These are phyloP conservation scores for Kodamaea kaohsiungensis DNA, from an alignment of 805 yeast species.

Conservation along the genomic window DNA sequence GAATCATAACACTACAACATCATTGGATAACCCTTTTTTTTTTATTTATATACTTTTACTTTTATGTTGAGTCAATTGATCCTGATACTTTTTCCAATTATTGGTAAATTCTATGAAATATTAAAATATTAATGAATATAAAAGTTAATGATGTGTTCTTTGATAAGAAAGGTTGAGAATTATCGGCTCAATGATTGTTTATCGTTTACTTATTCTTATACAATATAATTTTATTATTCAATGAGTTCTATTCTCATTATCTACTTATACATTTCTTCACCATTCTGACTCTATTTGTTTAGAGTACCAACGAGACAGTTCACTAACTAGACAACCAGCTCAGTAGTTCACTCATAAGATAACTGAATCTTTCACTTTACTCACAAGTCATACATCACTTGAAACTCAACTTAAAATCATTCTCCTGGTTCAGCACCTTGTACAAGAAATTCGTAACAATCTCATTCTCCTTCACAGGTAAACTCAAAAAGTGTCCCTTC, in stretches of 20 bases:
- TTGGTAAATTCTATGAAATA: neutral
- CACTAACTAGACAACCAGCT: neutral
- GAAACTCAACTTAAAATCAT: slow-evolving; percentile 42
- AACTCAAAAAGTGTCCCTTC: slow-evolving; percentile 64
- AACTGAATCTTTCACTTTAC: neutral
- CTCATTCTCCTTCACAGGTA: slow-evolving; percentile 75
- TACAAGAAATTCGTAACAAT: slow-evolving; percentile 86
- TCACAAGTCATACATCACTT: slow-evolving; percentile 21
- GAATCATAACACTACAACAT: neutral
- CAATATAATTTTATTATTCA: too few species aligned
- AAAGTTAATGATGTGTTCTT: neutral
- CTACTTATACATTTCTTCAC: too few species aligned
- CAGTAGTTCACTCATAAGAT: neutral
- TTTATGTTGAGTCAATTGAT: too few species aligned
- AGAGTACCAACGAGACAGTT: neutral
- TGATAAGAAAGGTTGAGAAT: too few species aligned
- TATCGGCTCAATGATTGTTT: too few species aligned
- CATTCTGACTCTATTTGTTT: too few species aligned
- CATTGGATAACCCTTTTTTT: neutral
- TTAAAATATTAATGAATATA: too few species aligned
- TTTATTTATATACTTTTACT: too few species aligned
- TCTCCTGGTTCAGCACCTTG: slow-evolving; percentile 71
- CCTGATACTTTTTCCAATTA: neutral
- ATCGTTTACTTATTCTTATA: too few species aligned
- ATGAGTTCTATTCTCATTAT: too few species aligned